Evolutionary conservation across 1,284 basidiomycete species (phyloP).

Genomic region (Peniophora sp.): DNA sequence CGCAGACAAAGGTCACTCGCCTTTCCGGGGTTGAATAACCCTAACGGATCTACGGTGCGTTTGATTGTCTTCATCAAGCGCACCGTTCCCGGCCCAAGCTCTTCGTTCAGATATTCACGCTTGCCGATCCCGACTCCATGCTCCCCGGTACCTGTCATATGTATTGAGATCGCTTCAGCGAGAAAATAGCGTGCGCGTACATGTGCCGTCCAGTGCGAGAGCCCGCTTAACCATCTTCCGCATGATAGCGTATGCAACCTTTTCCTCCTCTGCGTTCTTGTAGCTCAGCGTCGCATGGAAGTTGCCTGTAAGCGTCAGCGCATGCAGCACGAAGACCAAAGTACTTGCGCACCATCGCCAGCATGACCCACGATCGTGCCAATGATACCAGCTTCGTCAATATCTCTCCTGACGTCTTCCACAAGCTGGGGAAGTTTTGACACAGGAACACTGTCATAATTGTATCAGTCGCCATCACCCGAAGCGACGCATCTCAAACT

Average conservation of each 20-base stretch:
- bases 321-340: conserved; percentile 14
- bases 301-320: conserved; percentile 31
- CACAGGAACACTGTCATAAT: conserved; percentile 59
- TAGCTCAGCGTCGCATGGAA: conserved; percentile 56
- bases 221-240: conserved; percentile 67
- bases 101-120: conserved; percentile 63
- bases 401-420: conserved; percentile 68
- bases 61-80: conserved; percentile 83
- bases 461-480: neutral
- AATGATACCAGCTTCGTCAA: conserved; percentile 48
- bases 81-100: conserved; percentile 79
- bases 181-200: conserved; percentile 25
- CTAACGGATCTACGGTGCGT: conserved; percentile 65
- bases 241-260: conserved; percentile 42
- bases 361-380: conserved; percentile 76
- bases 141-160: conserved; percentile 66
- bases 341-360: conserved; percentile 60
- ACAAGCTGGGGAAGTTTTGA: conserved; percentile 73
- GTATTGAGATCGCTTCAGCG: neutral
- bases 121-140: conserved; percentile 87
- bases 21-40: conserved; percentile 84
- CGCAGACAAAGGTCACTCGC: conserved; percentile 22
- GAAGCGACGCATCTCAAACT: conserved; percentile 8
- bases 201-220: conserved; percentile 71
- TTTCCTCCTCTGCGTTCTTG: conserved; percentile 52